Percentiles rank a stretch among this genome's conserved stretches.
phyloP scores from a whole-genome alignment of 73 alveolate species.

The Loxodes magnus region DNA sequence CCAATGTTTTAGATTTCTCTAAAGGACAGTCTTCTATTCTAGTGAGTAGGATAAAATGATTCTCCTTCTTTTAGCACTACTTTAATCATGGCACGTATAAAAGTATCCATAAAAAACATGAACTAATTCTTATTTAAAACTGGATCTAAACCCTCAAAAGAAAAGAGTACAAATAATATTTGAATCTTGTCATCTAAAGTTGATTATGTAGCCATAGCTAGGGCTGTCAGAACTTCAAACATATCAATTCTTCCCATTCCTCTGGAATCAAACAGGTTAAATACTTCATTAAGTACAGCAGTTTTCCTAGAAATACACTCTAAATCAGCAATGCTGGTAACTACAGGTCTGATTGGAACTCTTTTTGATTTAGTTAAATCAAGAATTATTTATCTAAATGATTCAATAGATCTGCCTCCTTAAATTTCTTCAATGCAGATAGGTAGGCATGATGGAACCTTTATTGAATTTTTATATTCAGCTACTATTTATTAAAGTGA shows the following conservation, averaged over 20 bases:
- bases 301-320: constrained; percentile 2
- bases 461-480: not conserved
- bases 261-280: constrained; percentile 10
- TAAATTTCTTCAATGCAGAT: constrained; percentile 8
- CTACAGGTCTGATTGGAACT: not conserved
- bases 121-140: not conserved
- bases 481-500: not conserved
- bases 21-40: not conserved
- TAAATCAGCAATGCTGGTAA: not conserved
- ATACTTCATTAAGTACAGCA: not conserved
- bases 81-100: not conserved
- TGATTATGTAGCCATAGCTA: constrained; percentile 3
- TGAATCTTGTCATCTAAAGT: not conserved
- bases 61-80: not conserved
- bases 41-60: constrained; percentile 9
- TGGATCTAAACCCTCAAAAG: not conserved
- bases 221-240: not conserved
- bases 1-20: not conserved
- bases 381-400: not conserved
- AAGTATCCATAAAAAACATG: not conserved
- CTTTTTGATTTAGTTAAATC: not conserved
- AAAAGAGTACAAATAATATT: not conserved
- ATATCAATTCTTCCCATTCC: constrained; percentile 6
- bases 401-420: constrained; percentile 11
- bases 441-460: constrained; percentile 13